phyloP scores from a whole-genome alignment of 176 grass and related monocot species.

The Avena insularis region DNA sequence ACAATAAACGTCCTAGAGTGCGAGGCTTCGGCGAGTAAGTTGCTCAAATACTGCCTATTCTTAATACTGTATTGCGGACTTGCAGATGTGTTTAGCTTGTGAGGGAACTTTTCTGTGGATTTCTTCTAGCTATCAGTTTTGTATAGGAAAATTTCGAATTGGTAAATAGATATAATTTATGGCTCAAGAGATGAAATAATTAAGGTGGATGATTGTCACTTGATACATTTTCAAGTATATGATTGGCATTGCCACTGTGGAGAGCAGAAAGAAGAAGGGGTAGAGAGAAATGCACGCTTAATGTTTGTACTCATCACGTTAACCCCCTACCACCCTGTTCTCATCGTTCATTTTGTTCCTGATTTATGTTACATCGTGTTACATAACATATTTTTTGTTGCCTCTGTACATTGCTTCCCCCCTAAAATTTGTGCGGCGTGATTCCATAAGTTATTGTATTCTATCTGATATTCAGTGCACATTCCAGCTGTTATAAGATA shows the following conservation, averaged over 20 bases:
- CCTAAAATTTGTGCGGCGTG: neutral
- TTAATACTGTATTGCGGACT: constrained; percentile 33
- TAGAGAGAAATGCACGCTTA: neutral
- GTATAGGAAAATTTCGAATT: neutral
- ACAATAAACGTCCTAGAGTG: constrained; percentile 89
- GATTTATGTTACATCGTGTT: neutral
- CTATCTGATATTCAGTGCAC: neutral
- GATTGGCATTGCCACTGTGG: neutral
- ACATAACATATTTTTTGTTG: neutral
- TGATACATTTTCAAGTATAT: constrained; percentile 1
- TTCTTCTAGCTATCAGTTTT: constrained; percentile 7
- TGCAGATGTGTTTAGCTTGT: constrained; percentile 11
- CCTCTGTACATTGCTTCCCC: neutral
- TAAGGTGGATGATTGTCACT: neutral
- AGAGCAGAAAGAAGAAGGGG: neutral
- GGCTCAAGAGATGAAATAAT: neutral
- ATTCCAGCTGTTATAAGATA: neutral
- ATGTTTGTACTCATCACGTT: constrained; percentile 11
- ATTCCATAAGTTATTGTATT: neutral
- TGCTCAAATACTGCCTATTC: constrained; percentile 5
- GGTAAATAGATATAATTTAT: neutral
- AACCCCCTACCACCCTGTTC: neutral
- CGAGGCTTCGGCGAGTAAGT: constrained; percentile 73
- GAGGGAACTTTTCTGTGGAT: neutral
- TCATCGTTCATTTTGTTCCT: neutral